Evolutionary conservation across 495 filamentous ascomycete genomes (phyloP).

Genomic region (Cercophora scortea): DNA sequence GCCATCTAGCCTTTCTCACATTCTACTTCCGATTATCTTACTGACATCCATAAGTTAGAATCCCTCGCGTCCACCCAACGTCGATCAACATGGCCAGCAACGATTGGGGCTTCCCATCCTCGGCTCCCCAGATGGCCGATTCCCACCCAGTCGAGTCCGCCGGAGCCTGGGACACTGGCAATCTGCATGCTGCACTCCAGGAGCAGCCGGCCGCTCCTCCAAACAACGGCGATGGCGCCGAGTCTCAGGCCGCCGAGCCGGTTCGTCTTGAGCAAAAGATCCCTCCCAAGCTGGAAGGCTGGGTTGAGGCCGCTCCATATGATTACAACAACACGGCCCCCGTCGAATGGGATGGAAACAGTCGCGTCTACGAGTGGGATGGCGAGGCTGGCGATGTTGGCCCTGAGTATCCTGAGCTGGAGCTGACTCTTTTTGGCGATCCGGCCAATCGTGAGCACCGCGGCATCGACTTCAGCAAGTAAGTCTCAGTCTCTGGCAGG

Average conservation of each 20-base stretch:
- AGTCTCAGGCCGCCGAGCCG: slow-evolving; percentile 7
- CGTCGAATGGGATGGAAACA: slow-evolving; percentile 35
- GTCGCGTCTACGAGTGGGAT: slow-evolving; percentile 71
- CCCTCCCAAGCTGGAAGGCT: slow-evolving; percentile 28
- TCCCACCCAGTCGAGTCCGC: background rate
- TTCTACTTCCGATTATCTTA: no score
- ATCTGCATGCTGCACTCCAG: slow-evolving; percentile 13
- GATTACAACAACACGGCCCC: slow-evolving; percentile 26
- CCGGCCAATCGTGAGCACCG: slow-evolving; percentile 25
- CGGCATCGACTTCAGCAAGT: slow-evolving; percentile 43
- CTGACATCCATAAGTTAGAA: no score
- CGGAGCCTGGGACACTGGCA: slow-evolving; percentile 10
- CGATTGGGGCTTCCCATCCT: no score
- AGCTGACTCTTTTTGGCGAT: slow-evolving; percentile 62
- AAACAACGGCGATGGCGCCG: background rate
- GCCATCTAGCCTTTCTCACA: no score
- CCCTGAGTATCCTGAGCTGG: slow-evolving; percentile 57
- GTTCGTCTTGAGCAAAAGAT: background rate
- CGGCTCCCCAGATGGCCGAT: background rate
- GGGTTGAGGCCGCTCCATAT: slow-evolving; percentile 45
- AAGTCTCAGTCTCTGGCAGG: slow-evolving; percentile 9
- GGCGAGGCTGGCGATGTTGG: slow-evolving; percentile 82
- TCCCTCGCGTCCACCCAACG: no score
- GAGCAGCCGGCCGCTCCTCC: background rate
- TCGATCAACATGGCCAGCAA: no score